Evolutionary conservation across 2,329 filamentous ascomycete genomes (phyloP), one percentile per base, ranked within the genome.

Genomic region (Cladophialophora immunda): DNA sequence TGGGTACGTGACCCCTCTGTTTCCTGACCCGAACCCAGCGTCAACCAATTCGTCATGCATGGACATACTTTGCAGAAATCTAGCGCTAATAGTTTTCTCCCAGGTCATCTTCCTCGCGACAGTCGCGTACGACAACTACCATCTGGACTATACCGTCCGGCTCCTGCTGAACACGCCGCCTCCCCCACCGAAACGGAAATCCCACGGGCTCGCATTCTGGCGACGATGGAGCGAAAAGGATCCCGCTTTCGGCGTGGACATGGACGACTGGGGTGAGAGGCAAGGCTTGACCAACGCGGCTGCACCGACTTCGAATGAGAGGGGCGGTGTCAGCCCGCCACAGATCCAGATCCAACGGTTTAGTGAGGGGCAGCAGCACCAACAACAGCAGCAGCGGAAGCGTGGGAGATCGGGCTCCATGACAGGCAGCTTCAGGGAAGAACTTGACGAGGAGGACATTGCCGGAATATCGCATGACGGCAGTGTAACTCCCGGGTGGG

Each of bases 101-200:
- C 55, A 58, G 55, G 55, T 64, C 32, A 25, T 58, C 36, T 58
- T 38, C 54, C 19, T 64, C 7, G 25, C 22, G 27, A 64, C 62
- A 27, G 54, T 64, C 54, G 32, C 62, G 6, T 64, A 64, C 25
- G 62, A 64, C 62, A 27, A n/a, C 54, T 64, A 58, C 29, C 62
- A 64, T 36, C 62, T 64, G 17, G 62, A 64, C 22, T 52, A 64
- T 38, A 64, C 62, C 4, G 29, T 64, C 5, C 25, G 29, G 8
- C n/a, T 58, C 13, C 17, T 64, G 13, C 54, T 64, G 29, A 64
- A 19, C 13, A 64, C n/a, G n/a, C n/a, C n/a, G n/a, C n/a, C 62
- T 32, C 62, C 62, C 34, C 29, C 34, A 6, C 53, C 41, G 29
- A 54, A 63, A 32, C 27, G 19, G n/a, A 63, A 63, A 36, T 55